A percentile compares a stretch with the other conserved stretches of the same genome.
Conservation (phyloP, 345 rosid genomes). For the Kernera saxatilis region DNA sequence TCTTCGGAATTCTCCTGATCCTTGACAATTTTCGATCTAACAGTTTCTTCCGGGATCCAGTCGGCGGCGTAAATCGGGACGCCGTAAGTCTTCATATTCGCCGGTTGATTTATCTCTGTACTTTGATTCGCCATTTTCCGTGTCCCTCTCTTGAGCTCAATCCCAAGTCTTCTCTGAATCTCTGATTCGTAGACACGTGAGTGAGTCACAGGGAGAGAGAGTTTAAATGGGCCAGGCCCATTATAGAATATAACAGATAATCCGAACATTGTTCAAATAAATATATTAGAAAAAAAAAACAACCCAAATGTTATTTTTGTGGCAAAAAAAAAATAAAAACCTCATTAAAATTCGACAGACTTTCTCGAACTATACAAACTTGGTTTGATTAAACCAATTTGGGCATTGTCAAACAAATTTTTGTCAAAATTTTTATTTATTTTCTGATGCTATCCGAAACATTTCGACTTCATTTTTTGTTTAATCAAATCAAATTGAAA, state of each 20-base stretch:
- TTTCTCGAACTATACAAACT: no score
- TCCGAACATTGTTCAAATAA: no score
- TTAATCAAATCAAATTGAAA: no score
- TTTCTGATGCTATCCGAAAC: no score
- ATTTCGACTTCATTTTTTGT: no score
- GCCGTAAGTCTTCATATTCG: conserved; percentile 62
- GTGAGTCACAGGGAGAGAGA: background rate
- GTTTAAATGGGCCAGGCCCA: conserved; percentile 7
- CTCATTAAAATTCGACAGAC: no score
- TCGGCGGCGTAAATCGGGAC: conserved; percentile 72
- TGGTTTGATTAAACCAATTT: no score
- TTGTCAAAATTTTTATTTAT: no score
- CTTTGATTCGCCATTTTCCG: conserved; percentile 21
- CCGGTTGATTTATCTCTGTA: background rate
- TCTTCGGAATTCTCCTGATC: conserved; percentile 27
- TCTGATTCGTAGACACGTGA: background rate
- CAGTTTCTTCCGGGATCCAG: conserved; percentile 51
- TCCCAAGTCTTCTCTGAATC: background rate
- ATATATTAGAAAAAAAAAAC: no score
- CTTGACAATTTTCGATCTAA: conserved; percentile 34
- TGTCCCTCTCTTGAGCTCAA: background rate
- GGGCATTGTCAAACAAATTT: no score
- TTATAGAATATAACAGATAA: background rate
- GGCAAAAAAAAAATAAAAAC: no score
- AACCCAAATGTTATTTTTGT: no score